Conservation (phyloP, 768 basidiomycete genomes). For the Pholiota conissans region DNA sequence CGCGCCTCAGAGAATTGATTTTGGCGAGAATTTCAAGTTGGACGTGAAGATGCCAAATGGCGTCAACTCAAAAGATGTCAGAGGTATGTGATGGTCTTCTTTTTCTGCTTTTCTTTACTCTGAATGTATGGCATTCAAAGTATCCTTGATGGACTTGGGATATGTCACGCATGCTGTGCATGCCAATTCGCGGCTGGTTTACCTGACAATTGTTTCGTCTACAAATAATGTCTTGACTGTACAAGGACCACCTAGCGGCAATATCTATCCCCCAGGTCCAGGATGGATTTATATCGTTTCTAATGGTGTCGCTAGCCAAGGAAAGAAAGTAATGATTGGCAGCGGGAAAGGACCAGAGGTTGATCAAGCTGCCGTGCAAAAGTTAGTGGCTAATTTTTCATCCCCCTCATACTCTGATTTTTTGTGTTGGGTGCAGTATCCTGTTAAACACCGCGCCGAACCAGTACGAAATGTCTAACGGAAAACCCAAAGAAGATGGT, state of each 20-base stretch:
- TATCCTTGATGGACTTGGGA: conserved; percentile 80
- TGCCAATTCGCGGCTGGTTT: conserved; percentile 75
- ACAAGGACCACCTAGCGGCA: conserved; percentile 61
- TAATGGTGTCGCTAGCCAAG: conserved; percentile 65
- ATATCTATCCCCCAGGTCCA: conserved; percentile 79
- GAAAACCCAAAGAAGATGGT: background rate
- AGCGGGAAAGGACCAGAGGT: conserved; percentile 60
- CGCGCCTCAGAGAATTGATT: conserved; percentile 37
- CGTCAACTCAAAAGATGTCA: conserved; percentile 36
- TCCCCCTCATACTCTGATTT: background rate
- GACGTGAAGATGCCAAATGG: conserved; percentile 38
- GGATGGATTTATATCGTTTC: conserved; percentile 73
- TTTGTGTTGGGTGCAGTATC: conserved; percentile 34
- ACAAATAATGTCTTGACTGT: conserved; percentile 49
- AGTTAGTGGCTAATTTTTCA: conserved; percentile 45
- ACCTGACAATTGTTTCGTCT: conserved; percentile 45
- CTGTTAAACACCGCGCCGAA: conserved; percentile 47
- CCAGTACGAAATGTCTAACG: conserved; percentile 35
- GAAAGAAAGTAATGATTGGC: conserved; percentile 67
- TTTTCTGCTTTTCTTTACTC: background rate
- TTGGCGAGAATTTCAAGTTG: conserved; percentile 48
- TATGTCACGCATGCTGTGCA: conserved; percentile 79
- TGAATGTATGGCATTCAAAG: conserved; percentile 32
- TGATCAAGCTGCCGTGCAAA: conserved; percentile 52
- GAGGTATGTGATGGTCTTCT: conserved; percentile 36